These are phyloP conservation scores for Krasilnikovozyma curviuscula DNA, from an alignment of 768 basidiomycete species.

Conservation along the genomic window DNA sequence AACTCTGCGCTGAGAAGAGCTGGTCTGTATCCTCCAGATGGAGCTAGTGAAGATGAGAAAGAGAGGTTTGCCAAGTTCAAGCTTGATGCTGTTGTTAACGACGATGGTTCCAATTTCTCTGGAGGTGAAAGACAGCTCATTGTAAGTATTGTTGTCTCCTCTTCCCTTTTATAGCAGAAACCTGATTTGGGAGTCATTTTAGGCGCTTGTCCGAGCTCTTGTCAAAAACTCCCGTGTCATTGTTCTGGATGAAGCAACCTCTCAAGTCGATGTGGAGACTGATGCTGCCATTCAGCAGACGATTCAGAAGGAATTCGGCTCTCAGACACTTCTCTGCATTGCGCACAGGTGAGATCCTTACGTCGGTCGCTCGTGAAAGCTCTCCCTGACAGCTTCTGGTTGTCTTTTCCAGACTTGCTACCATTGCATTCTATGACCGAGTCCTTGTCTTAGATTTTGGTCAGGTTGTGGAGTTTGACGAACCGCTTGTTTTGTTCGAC, in stretches of 20 bases:
- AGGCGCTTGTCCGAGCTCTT: constrained; percentile 43
- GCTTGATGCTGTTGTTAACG: constrained; percentile 40
- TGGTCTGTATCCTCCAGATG: constrained; percentile 36
- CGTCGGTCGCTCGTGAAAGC: too few relatives aligned
- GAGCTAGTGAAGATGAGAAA: constrained; percentile 30
- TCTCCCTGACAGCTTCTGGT: background rate
- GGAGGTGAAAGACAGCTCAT: constrained; percentile 45
- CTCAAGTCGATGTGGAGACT: constrained; percentile 43
- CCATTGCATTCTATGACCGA: constrained; percentile 25
- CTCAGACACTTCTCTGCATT: constrained; percentile 17
- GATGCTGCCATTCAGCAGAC: constrained; percentile 44
- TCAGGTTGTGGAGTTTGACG: constrained; percentile 18
- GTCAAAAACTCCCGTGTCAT: constrained; percentile 44
- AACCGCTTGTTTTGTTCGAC: constrained; percentile 18
- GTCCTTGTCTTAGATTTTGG: constrained; percentile 17
- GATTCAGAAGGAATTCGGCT: constrained; percentile 40
- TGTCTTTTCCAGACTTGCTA: constrained; percentile 4
- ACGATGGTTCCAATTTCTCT: constrained; percentile 44
- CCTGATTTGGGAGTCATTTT: constrained; percentile 9
- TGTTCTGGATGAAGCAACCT: constrained; percentile 46
- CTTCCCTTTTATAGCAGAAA: background rate
- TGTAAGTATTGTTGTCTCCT: too few relatives aligned
- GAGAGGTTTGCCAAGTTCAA: constrained; percentile 42
- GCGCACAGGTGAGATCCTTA: too few relatives aligned
- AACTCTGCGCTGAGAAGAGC: constrained; percentile 43